These are phyloP conservation scores for Cyberlindnera mycetangii DNA, from an alignment of 805 yeast genomes.

Conservation along the genomic window DNA sequence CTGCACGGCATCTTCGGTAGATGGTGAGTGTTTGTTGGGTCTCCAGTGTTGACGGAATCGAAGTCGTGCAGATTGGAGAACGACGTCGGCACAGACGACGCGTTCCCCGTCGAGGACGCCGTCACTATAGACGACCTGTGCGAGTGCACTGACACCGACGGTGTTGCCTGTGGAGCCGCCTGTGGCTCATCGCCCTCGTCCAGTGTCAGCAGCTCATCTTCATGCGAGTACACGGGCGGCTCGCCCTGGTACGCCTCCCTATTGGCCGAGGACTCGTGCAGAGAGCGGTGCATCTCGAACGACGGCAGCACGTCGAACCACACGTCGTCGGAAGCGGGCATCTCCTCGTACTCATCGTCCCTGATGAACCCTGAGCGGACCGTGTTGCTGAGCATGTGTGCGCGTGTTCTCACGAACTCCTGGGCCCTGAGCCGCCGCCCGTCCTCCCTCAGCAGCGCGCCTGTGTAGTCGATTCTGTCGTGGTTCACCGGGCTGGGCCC, in stretches of 20 bases:
- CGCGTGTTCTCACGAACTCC: conserved; percentile 5
- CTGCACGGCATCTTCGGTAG: conserved; percentile 33
- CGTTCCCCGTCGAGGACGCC: background rate
- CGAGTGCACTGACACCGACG: background rate
- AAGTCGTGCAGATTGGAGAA: background rate
- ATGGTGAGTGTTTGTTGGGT: conserved; percentile 39
- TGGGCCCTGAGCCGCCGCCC: conserved; percentile 10
- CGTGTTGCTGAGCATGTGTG: background rate
- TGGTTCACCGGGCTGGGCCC: conserved; percentile 4
- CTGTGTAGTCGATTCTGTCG: conserved; percentile 18
- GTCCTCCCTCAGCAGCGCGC: conserved; percentile 13
- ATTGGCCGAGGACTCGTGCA: conserved; percentile 38
- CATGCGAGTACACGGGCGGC: conserved; percentile 34
- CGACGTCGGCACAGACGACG: background rate
- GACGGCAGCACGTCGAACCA: conserved; percentile 60
- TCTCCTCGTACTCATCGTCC: conserved; percentile 11
- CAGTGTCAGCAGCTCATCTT: conserved; percentile 5
- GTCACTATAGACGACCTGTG: conserved; percentile 1
- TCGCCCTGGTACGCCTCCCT: conserved; percentile 34
- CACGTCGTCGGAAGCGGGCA: conserved; percentile 7
- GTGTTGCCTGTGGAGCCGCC: background rate
- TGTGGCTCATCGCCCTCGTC: no score
- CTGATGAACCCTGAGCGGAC: conserved; percentile 15
- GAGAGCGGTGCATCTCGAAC: conserved; percentile 60
- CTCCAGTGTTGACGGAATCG: background rate